Base-by-base conservation (phyloP, 208 protist species). In the Acanthamoeba healyi region DNA sequence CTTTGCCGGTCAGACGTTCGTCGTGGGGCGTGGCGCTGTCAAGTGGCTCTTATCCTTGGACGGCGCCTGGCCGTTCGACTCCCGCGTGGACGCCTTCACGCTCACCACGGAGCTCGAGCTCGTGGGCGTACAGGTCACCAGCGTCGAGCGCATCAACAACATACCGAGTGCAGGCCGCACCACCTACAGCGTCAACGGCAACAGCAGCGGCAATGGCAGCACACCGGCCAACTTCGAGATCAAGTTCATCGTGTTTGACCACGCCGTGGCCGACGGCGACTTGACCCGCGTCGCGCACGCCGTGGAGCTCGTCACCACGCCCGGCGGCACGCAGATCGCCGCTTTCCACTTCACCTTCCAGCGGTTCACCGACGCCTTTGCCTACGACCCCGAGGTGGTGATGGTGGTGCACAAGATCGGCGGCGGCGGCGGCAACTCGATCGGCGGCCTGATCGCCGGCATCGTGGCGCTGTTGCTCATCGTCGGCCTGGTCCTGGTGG, bases 21-120 rank as follows among this genome's bases (percentile, higher is more conserved):
- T 84, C 38, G 74, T 84, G 26, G 74, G 58, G 44, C 19, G 32
- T 9, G 74, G 74, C 74, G 74, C 74, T 5, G 74, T 84, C 38
- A 84, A 84, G 5, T 84, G 74, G 74, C 46, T 51, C 44, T 36
- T 56, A 14, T 5, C 74, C 38, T 38, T 84, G 3, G 74, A 84
- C 29, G 74, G 74, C 46, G 74, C n/a, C 74, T 84, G 74, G 74
- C 74, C 74, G 6, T 84, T 84, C 24, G 38, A 32, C 22, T 7
- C 44, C 3, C 1, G 26, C 74, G 44, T 29, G 0, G 38, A 17
- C 10, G 19, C 6, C 15, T 84, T 84, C 74, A n/a, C 42, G 42
- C 44, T 84, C 26, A 38, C 40, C 24, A 22, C 29, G 2, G 34
- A 40, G 38, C 19, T 84, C n/a, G 74, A 49, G 44, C 26, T 84